Base-by-base conservation (phyloP, 2,329 filamentous ascomycete species). In the Epichloe amarillans region DNA sequence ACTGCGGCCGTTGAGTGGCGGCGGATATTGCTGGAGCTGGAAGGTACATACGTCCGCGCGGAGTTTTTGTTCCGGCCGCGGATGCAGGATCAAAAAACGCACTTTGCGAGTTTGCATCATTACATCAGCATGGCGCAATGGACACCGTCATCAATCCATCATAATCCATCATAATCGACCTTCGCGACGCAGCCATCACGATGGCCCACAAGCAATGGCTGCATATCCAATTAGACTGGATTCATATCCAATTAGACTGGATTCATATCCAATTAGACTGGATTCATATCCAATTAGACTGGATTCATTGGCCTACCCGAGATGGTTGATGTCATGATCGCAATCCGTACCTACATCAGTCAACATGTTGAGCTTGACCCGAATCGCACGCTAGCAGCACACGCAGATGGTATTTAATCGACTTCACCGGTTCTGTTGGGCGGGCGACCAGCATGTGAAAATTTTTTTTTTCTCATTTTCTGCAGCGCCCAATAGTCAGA, bases 291-390 rank as follows among this genome's bases (percentile, higher is more conserved):
- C 19, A 41, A 8, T 5, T 26, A 30, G 26, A 30, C 30, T 8
- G 10, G 23, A 43, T 2, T 36, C 10, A 15, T 23, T 39, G 12
- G 36, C 8, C 17, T 10, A 14, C 19, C n/a, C 17, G 17, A 21
- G 12, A 37, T 42, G 46, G 46, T 49, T 52, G 46, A 52, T 52
- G 50, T 52, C 50, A 52, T 52, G 30, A 52, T 46, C n/a, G 36
- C 36, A 33, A 19, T 15, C 14, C 12, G 23, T n/a, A 3, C 26
- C 26, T 1, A 26, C 8, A 19, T 38, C n/a, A 2, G 36, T 30
- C 8, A 3, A 30, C 26, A 38, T 38, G 36, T 15, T 38, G 36
- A n/a, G 36, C 4, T 38, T 2, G 36, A 23, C n/a, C 40, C 40
- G 17, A 17, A 12, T 42, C 2, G 17, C 35, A 38, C 35, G 12